Evolutionary conservation across 2,329 filamentous ascomycete species (phyloP).

Genomic region (Knufia fluminis): DNA sequence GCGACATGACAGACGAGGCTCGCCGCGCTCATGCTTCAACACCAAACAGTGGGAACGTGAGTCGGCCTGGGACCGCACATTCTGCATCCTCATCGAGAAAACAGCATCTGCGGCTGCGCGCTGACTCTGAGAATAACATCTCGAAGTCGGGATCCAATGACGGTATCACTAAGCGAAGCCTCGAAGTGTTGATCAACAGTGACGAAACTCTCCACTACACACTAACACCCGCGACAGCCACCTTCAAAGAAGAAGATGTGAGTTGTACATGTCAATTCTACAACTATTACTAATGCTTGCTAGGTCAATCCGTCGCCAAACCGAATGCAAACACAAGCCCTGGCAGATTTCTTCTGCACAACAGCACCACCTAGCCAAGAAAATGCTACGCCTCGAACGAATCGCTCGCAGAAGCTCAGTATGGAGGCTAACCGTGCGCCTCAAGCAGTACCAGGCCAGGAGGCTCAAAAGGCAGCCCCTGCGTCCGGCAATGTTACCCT

Average conservation of each 20-base stretch:
- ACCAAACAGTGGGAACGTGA: conserved; percentile 14
- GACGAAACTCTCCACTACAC: conserved; percentile 77
- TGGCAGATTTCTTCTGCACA: conserved; percentile 32
- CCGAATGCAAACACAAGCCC: conserved; percentile 26
- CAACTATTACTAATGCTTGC: background rate
- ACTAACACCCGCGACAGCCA: conserved; percentile 61
- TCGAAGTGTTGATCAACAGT: conserved; percentile 73
- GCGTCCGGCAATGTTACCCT: background rate
- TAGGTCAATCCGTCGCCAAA: conserved; percentile 26
- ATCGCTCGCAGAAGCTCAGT: conserved; percentile 1
- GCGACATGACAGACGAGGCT: conserved; percentile 7
- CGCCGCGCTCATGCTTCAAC: conserved; percentile 12
- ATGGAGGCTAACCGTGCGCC: background rate
- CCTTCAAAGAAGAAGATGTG: conserved; percentile 63
- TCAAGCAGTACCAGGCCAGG: background rate
- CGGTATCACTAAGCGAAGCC: conserved; percentile 50
- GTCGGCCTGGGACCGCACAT: conserved; percentile 14
- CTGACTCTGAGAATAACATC: conserved; percentile 14
- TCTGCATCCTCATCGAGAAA: conserved; percentile 13
- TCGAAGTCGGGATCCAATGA: conserved; percentile 15
- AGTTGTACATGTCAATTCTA: conserved; percentile 26
- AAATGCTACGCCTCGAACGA: background rate
- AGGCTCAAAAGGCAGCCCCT: background rate
- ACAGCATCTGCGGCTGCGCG: conserved; percentile 20
- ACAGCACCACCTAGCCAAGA: conserved; percentile 27